Evolutionary conservation across 306 rosid species (phyloP).

Genomic region (Quercus variabilis): DNA sequence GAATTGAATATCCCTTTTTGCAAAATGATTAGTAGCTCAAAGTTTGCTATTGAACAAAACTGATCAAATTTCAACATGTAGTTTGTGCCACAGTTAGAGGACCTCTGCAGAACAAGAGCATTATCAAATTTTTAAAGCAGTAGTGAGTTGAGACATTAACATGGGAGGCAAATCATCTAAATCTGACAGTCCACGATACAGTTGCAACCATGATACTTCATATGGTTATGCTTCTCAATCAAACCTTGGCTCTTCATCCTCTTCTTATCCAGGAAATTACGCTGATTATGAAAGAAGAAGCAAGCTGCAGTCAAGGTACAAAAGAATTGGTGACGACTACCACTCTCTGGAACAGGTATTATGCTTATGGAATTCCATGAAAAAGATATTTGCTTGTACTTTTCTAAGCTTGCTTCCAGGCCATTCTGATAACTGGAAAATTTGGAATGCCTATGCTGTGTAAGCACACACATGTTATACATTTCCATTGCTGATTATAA

Average conservation of each 20-base stretch:
- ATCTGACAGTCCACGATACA: neutral
- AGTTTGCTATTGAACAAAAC: neutral
- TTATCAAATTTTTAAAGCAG: neutral
- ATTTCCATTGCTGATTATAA: neutral
- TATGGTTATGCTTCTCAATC: neutral
- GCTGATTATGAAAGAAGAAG: neutral
- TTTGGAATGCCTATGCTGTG: neutral
- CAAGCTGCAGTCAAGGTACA: neutral
- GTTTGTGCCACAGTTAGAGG: neutral
- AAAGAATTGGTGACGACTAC: slow-evolving; percentile 15
- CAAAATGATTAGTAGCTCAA: neutral
- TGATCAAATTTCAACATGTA: neutral
- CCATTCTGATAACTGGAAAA: neutral
- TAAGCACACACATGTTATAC: neutral
- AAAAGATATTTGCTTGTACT: neutral
- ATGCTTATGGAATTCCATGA: neutral
- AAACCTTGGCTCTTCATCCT: neutral
- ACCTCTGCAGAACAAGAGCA: neutral
- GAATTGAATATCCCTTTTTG: neutral
- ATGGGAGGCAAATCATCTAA: slow-evolving; percentile 15
- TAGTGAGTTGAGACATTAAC: neutral
- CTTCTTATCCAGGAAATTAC: neutral
- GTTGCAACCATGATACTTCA: neutral
- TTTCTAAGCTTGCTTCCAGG: neutral
- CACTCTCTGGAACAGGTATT: slow-evolving; percentile 25